These are phyloP conservation scores for Pyrenophora graminea DNA, from an alignment of 2,329 filamentous ascomycete genomes.

Conservation along the genomic window DNA sequence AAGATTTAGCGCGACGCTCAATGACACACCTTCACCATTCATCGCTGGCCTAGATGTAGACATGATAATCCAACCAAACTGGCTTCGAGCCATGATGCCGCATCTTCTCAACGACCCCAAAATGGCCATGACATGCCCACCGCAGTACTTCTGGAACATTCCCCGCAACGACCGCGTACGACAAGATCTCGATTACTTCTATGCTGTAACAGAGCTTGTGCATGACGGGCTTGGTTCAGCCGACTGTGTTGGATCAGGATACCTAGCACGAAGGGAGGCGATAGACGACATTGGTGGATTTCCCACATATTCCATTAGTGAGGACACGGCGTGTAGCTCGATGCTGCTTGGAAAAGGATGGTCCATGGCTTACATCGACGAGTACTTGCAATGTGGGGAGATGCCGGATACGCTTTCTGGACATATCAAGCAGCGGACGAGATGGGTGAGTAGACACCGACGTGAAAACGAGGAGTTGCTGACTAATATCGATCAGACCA, in stretches of 20 bases:
- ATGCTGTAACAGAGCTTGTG: slow-evolving; percentile 56
- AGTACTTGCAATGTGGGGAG: slow-evolving; percentile 28
- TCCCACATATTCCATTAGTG: slow-evolving; percentile 62
- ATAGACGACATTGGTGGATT: slow-evolving; percentile 66
- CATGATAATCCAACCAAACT: slow-evolving; percentile 67
- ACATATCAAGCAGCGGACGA: slow-evolving; percentile 29
- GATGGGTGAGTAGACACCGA: slow-evolving; percentile 16
- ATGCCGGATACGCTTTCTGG: slow-evolving; percentile 22
- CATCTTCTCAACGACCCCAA: slow-evolving; percentile 12
- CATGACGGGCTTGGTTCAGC: slow-evolving; percentile 57
- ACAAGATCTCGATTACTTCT: slow-evolving; percentile 63
- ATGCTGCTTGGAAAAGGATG: slow-evolving; percentile 64
- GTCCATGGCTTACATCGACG: slow-evolving; percentile 56
- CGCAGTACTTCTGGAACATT: slow-evolving; percentile 62
- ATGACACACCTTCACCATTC: slow-evolving; percentile 56
- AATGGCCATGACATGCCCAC: slow-evolving; percentile 13
- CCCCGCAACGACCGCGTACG: slow-evolving; percentile 62
- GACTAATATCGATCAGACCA: slow-evolving; percentile 6
- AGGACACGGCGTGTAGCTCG: slow-evolving; percentile 64
- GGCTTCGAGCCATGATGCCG: slow-evolving; percentile 39
- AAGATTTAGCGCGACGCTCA: slow-evolving; percentile 6
- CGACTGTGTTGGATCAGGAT: slow-evolving; percentile 70
- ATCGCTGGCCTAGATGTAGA: slow-evolving; percentile 69
- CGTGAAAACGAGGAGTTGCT: neutral
- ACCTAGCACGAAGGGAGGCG: slow-evolving; percentile 62